Base-by-base conservation (phyloP, 2,329 filamentous ascomycete genomes). In the Epichloe brachyelytri region DNA sequence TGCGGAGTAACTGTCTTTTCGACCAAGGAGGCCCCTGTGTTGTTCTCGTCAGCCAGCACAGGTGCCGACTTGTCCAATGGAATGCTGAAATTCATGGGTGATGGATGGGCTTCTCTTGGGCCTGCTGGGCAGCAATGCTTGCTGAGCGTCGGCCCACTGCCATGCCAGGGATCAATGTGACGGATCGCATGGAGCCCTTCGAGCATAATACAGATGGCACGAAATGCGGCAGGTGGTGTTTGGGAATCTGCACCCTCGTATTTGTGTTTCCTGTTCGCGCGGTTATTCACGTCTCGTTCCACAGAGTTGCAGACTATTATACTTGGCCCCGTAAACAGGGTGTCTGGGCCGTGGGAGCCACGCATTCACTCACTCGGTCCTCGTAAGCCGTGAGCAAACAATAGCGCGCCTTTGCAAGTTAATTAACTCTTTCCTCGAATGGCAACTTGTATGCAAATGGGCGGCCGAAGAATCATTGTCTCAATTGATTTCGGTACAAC, bases 401-500 rank as follows among this genome's bases (percentile, higher is more conserved):
- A 30, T 11, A 30, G 30, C 4, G 30, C 30, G 30, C 30, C 30
- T 30, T 30, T 4, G 30, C 30, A 30, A 11, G 30, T 11, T 0
- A 4, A 4, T 11, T 30, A 3, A 30, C 30, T 30, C 30, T 4
- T 30, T 30, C 14, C 12, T 39, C 10, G 33, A 11, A 48, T 20
- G 5, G 4, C 11, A 15, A 5, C 7, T 34, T 17, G 26, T n/a
- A 17, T 22, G 17, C 47, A 60, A 53, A 67, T 67, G 65, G 54
- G 55, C 51, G 59, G 60, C 40, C 58, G 68, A 57, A 72, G 67
- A 59, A 71, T 77, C 54, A 68, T 78, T 48, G 68, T 77, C 54
- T 75, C 72, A 19, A 73, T 79, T 53, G 76, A 79, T 58, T 78
- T 79, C 56, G 76, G 76, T 26, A 79, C 76, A 12, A 79, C 76